Conservation (phyloP, 176 grass and related monocot genomes). For the Oryza meridionalis region DNA sequence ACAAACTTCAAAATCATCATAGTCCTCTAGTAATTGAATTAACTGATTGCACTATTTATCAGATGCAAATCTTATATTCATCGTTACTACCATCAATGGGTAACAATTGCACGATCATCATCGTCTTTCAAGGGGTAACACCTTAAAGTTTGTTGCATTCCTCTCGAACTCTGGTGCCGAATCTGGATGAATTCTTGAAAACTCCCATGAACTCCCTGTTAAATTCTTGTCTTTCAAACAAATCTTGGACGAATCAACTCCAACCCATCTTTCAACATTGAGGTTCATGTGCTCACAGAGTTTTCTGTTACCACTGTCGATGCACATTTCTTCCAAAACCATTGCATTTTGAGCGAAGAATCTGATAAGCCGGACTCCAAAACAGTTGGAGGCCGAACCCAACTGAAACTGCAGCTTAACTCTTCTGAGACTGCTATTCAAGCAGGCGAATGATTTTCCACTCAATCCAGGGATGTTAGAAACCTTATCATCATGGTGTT, state of each 20-base stretch:
- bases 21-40: no score
- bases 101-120: no score
- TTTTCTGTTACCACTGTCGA: neutral
- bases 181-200: neutral
- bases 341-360: neutral
- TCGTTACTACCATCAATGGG: no score
- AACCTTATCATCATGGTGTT: neutral
- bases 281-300: no score
- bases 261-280: neutral
- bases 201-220: neutral
- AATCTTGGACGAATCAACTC: neutral
- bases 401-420: neutral
- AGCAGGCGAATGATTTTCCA: neutral
- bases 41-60: no score
- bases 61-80: no score
- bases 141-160: neutral
- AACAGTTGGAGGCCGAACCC: neutral
- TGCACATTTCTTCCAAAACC: neutral
- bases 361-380: conserved; percentile 10
- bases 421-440: neutral
- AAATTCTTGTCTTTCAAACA: neutral
- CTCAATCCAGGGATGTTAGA: neutral
- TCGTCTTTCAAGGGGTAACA: neutral
- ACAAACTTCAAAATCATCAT: no score
- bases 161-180: no score